These are phyloP conservation scores for Hordeum vulgare DNA, from an alignment of 176 grass and related monocot species.

Conservation along the genomic window DNA sequence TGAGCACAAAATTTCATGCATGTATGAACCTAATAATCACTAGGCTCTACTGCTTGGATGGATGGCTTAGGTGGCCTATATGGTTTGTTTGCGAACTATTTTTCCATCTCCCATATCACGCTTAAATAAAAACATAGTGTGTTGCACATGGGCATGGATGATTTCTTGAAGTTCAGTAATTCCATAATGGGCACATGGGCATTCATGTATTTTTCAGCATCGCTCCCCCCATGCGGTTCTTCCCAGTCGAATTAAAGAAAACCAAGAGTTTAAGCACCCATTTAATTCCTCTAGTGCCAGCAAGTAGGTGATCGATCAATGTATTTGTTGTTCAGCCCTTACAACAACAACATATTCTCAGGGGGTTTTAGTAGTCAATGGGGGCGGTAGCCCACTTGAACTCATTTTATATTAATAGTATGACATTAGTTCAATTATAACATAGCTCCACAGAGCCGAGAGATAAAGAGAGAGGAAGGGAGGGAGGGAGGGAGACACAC, in stretches of 20 bases:
- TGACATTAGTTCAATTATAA: no score
- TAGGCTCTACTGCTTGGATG: not conserved
- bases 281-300: not conserved
- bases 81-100: not conserved
- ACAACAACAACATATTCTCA: not conserved
- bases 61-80: not conserved
- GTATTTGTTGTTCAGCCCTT: not conserved
- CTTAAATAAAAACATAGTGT: not conserved
- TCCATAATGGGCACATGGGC: not conserved
- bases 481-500: no score
- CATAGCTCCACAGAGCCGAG: no score
- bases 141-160: not conserved
- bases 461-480: no score
- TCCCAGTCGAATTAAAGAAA: not conserved
- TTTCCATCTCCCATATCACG: not conserved
- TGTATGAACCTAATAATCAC: not conserved
- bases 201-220: not conserved
- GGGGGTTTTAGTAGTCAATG: no score
- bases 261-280: not conserved
- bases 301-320: not conserved
- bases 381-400: no score
- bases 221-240: not conserved
- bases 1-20: not conserved
- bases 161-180: not conserved
- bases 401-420: no score